Evolutionary conservation across 1,139 yeast genomes (phyloP).

Genomic region (Williopsis jadinii): DNA sequence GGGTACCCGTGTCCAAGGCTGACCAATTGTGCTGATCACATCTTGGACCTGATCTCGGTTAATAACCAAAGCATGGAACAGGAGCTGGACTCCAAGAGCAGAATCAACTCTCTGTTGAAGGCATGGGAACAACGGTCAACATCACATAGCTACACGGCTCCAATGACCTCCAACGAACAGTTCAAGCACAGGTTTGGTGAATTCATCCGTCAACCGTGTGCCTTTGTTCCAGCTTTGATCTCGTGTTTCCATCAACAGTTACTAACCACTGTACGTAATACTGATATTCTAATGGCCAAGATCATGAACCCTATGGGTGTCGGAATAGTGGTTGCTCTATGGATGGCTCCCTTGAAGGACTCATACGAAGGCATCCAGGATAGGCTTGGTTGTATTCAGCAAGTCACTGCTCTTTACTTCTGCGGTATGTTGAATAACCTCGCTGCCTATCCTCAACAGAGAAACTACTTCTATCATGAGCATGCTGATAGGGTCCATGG

Average conservation of each 20-base stretch:
- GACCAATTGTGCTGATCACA: conserved; percentile 66
- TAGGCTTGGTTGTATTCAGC: conserved; percentile 72
- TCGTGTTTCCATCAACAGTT: conserved; percentile 18
- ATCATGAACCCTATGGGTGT: conserved; percentile 60
- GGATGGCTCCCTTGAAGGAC: conserved; percentile 61
- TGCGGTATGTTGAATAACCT: conserved; percentile 77
- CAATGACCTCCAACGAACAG: conserved; percentile 1
- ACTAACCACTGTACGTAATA: conserved; percentile 27
- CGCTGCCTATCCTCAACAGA: conserved; percentile 67
- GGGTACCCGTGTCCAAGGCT: conserved; percentile 52
- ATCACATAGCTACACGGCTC: neutral
- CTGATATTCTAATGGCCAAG: conserved; percentile 59
- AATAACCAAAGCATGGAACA: conserved; percentile 27
- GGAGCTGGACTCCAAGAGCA: conserved; percentile 31
- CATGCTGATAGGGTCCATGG: conserved; percentile 70
- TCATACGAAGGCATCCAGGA: conserved; percentile 53
- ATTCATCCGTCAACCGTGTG: conserved; percentile 24
- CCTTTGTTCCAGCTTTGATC: conserved; percentile 28
- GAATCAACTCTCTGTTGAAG: conserved; percentile 24
- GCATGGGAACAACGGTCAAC: conserved; percentile 18
- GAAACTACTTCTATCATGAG: conserved; percentile 75
- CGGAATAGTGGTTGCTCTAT: conserved; percentile 60
- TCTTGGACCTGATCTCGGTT: conserved; percentile 59
- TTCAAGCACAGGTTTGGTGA: conserved; percentile 9
- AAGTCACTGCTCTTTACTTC: conserved; percentile 63